phyloP scores from a whole-genome alignment of 2,329 filamentous ascomycete genomes.

The Scytalidium sp. region DNA sequence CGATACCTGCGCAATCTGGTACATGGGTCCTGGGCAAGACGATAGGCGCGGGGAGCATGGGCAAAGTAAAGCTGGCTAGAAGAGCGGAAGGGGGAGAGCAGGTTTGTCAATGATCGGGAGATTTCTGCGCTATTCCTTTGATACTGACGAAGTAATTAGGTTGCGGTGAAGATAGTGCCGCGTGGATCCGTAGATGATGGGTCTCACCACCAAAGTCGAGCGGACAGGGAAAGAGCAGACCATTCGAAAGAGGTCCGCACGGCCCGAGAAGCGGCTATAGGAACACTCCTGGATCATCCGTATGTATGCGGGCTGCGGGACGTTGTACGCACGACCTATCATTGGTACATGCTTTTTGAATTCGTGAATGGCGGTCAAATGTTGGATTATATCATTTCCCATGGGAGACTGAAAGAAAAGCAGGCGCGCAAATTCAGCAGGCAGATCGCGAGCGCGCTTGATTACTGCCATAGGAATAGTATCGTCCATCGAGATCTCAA shows the following conservation, averaged over 20 bases:
- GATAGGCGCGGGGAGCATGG: slow-evolving; percentile 97
- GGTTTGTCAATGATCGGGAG: slow-evolving; percentile 43
- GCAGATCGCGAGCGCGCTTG: slow-evolving; percentile 92
- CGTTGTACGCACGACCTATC: slow-evolving; percentile 91
- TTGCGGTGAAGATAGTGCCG: slow-evolving; percentile 96
- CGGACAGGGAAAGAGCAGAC: slow-evolving; percentile 84
- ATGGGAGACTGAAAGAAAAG: slow-evolving; percentile 96
- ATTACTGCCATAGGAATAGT: slow-evolving; percentile 97
- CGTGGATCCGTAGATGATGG: slow-evolving; percentile 80
- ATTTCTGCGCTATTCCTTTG: not conserved
- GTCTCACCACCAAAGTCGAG: slow-evolving; percentile 59
- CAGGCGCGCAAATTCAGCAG: slow-evolving; percentile 96
- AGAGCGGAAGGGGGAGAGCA: slow-evolving; percentile 89
- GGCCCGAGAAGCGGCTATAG: slow-evolving; percentile 92
- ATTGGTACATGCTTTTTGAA: slow-evolving; percentile 99
- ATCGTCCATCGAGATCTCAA: slow-evolving; percentile 97
- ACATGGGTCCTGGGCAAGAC: slow-evolving; percentile 97
- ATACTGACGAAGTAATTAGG: slow-evolving; percentile 48
- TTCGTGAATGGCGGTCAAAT: slow-evolving; percentile 99
- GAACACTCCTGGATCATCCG: slow-evolving; percentile 88
- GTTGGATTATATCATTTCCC: slow-evolving; percentile 99
- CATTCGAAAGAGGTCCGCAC: slow-evolving; percentile 96
- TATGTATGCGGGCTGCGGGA: slow-evolving; percentile 96
- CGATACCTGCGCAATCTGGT: slow-evolving; percentile 84
- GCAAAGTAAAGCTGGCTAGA: slow-evolving; percentile 93